Evolutionary conservation across 306 rosid species (phyloP).

Genomic region (Prunus mira): DNA sequence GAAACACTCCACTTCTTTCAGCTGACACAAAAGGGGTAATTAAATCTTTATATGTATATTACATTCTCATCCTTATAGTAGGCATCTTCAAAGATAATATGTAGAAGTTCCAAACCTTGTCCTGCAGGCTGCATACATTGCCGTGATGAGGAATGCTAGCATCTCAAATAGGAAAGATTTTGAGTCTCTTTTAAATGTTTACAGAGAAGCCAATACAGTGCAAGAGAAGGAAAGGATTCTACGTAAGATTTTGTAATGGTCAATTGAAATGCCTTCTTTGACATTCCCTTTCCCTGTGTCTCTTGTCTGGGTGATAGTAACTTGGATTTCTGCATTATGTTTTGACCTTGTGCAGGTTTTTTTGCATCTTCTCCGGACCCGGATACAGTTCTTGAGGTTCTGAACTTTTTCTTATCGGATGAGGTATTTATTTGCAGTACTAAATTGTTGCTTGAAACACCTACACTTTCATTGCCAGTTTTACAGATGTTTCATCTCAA

Average conservation of each 20-base stretch:
- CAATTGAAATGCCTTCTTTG: neutral
- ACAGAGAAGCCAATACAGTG: slow-evolving; percentile 31
- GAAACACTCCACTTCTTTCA: slow-evolving; percentile 46
- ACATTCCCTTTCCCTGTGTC: neutral
- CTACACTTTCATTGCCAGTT: slow-evolving; percentile 13
- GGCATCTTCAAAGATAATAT: neutral
- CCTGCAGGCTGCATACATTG: slow-evolving; percentile 51
- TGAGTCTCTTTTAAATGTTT: slow-evolving; percentile 42
- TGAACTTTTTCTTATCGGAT: slow-evolving; percentile 45
- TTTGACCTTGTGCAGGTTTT: slow-evolving; percentile 36
- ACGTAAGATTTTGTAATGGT: slow-evolving; percentile 30
- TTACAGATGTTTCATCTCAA: slow-evolving; percentile 3
- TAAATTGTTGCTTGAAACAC: neutral
- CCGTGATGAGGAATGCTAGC: slow-evolving; percentile 51
- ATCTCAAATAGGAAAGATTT: slow-evolving; percentile 35
- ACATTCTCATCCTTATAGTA: neutral
- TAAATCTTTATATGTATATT: neutral
- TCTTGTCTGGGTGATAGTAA: slow-evolving; percentile 33
- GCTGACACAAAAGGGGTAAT: slow-evolving; percentile 51
- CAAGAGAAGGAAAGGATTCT: slow-evolving; percentile 46
- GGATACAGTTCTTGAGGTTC: slow-evolving; percentile 41
- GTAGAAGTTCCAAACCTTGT: neutral
- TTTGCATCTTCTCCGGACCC: slow-evolving; percentile 58
- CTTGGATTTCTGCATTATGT: slow-evolving; percentile 1
- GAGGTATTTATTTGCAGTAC: slow-evolving; percentile 30